phyloP scores from a whole-genome alignment of 148 eudicot species.

The Bassia scoparia region DNA sequence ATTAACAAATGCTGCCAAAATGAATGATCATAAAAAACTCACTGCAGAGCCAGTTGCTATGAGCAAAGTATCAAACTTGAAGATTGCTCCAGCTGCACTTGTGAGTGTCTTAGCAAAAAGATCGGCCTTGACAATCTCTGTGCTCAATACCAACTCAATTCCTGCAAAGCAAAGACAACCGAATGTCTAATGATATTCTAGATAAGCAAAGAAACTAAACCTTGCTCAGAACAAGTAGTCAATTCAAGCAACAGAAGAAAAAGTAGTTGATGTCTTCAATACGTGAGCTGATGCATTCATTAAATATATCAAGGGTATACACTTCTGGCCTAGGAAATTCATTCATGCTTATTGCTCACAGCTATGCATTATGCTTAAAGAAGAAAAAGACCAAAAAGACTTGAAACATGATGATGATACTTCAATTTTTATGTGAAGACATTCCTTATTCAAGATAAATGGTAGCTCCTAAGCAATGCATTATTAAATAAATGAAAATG shows the following conservation, averaged over 20 bases:
- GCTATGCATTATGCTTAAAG: not conserved
- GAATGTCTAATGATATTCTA: not conserved
- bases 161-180: constrained; percentile 43
- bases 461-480: not conserved
- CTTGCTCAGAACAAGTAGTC: not conserved
- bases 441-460: not conserved
- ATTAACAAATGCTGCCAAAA: not conserved
- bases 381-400: not conserved
- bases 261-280: not conserved
- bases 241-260: not conserved
- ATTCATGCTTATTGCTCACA: not conserved
- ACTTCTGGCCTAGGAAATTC: not conserved
- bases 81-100: constrained; percentile 74
- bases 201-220: not conserved
- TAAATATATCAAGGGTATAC: not conserved
- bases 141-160: constrained; percentile 67
- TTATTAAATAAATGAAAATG: not conserved
- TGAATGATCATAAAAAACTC: constrained; percentile 22
- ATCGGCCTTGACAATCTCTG: constrained; percentile 83
- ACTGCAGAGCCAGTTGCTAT: constrained; percentile 97
- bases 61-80: constrained; percentile 56
- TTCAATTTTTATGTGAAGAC: not conserved
- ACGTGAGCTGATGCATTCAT: no score
- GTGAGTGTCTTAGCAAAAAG: constrained; percentile 72
- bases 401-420: not conserved